Percentiles rank a stretch among this genome's conserved stretches.
Evolutionary conservation across 345 rosid species (phyloP).

Genomic region (Anastatica hierochuntica): DNA sequence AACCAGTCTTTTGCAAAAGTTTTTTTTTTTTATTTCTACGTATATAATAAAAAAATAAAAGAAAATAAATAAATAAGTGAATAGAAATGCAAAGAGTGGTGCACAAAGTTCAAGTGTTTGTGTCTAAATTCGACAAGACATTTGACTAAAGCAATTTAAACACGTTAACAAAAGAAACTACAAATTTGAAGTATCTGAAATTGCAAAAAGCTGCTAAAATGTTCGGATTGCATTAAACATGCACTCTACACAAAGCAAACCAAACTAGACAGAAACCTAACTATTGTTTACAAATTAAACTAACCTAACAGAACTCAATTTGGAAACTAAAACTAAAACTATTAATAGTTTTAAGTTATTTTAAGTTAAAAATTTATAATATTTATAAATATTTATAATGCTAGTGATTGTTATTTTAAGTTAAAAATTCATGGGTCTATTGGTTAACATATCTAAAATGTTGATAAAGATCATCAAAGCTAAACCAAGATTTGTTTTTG

Average conservation of each 20-base stretch:
- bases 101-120: constrained; percentile 26
- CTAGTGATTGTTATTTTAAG: too few species aligned
- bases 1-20: too few species aligned
- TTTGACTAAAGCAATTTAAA: constrained; percentile 15
- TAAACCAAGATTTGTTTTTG: too few species aligned
- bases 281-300: too few species aligned
- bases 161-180: constrained; percentile 11
- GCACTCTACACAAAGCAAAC: background rate
- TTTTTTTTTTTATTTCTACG: background rate
- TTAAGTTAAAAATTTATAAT: constrained; percentile 1
- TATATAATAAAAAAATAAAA: background rate
- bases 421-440: too few species aligned
- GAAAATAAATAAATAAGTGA: background rate
- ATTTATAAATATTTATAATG: too few species aligned
- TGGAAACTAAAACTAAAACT: too few species aligned
- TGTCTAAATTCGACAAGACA: constrained; percentile 27
- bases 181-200: background rate
- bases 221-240: background rate
- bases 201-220: constrained; percentile 17
- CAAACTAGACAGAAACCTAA: too few species aligned
- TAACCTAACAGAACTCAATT: too few species aligned
- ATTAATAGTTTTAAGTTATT: too few species aligned
- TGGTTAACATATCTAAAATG: too few species aligned
- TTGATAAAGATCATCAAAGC: too few species aligned
- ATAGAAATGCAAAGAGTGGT: constrained; percentile 19